Conservation (phyloP, 2,329 filamentous ascomycete species). For the Fusarium poae region DNA sequence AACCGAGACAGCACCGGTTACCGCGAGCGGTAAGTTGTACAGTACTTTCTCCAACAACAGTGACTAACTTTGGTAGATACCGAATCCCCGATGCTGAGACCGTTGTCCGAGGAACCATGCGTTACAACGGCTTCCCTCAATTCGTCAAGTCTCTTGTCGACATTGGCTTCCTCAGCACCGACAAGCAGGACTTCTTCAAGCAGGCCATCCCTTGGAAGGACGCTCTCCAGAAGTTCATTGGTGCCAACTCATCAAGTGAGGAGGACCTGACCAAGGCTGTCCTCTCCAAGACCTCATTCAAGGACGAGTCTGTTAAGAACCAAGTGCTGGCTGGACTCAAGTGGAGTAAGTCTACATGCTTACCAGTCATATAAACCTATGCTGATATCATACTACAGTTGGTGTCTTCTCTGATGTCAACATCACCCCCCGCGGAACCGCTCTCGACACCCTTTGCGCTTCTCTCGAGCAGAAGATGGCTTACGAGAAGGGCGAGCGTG, state of each 20-base stretch:
- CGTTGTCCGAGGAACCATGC: constrained; percentile 82
- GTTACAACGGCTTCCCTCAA: constrained; percentile 91
- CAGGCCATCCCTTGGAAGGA: constrained; percentile 83
- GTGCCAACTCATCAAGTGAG: constrained; percentile 73
- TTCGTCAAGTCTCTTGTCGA: constrained; percentile 91
- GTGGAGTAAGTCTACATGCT: constrained; percentile 21
- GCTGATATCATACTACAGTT: constrained; percentile 15
- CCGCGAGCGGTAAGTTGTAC: constrained; percentile 79
- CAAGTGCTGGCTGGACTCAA: constrained; percentile 36
- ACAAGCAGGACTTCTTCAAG: constrained; percentile 67
- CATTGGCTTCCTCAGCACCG: constrained; percentile 86
- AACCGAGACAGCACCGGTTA: constrained; percentile 93
- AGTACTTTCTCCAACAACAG: neutral
- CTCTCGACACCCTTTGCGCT: constrained; percentile 80
- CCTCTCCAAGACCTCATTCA: constrained; percentile 70
- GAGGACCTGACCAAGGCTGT: constrained; percentile 80
- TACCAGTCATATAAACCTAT: neutral
- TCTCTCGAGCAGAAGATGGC: constrained; percentile 72
- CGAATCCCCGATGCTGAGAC: constrained; percentile 93
- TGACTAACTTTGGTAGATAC: constrained; percentile 45
- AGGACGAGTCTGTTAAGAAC: constrained; percentile 35
- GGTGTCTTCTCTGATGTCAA: constrained; percentile 59
- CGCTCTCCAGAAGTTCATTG: constrained; percentile 82
- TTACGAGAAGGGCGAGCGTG: constrained; percentile 76
- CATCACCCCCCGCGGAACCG: constrained; percentile 71